Evolutionary conservation across 352 stramenopile species (phyloP), one percentile per base, ranked within the genome.

Genomic region (Blastocystis sp.): DNA sequence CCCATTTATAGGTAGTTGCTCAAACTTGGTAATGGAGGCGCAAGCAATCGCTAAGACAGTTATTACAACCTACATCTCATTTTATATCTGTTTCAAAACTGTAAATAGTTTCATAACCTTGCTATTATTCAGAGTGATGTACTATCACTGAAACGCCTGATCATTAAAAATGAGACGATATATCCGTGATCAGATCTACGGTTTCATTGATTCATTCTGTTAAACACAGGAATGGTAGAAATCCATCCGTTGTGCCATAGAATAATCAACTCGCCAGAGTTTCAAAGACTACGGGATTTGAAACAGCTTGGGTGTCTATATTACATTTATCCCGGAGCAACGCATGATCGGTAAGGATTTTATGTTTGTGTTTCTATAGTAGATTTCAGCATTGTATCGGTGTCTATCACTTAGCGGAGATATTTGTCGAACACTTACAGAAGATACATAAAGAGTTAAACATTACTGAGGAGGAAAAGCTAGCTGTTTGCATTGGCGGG

Each of bases 341-440:
- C 77, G 7, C 77, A 88, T 26, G 66, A 88, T 77, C 61, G 77
- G 77, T 88, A 68, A 11, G 20, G 9, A 20, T 20, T 15, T 62
- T n/a, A 7, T 26, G 54, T 50, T 62, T 55, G 4, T 50, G 26
- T 62, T 18, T 88, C 13, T 15, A 20, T 47, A 18, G 0, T 88
- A 88, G 77, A 29, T 88, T 88, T 77, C 77, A 88, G 63, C 77
- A 88, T 15, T 88, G 62, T 47, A 88, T 88, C 45, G 77, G 77
- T 26, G 77, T 88, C 13, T 88, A 88, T 69, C 66, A 88, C 23
- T 34, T 88, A 43, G 77, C 77, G 5, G 62, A 79, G 59, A n/a
- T 88, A 61, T 88, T 79, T 64, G 34, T 88, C 20, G 56, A 88
- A 26, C 37, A 53, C n/a, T 34, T 88, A 41, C 41, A 88, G 45